Base-by-base conservation (phyloP, 2,329 filamentous ascomycete species). In the Onygenales sp. region DNA sequence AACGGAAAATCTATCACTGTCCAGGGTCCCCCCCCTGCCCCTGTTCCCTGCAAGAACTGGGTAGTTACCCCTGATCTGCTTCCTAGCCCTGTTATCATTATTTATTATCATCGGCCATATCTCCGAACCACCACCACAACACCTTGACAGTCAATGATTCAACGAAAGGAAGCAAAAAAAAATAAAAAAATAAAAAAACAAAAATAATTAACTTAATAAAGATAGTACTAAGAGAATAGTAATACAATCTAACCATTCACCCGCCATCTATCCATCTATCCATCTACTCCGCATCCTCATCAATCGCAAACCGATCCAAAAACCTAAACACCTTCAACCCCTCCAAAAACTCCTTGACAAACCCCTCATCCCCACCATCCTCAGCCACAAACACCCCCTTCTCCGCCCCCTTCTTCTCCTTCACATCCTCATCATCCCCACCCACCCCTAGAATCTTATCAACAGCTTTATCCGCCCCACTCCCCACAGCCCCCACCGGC, bases 251-350 rank as follows among this genome's bases (percentile, higher is more conserved):
- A 39, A 3, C 27, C 43, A 4, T 11, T 3, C 4, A 31, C 10
- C 31, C 6, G 21, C n/a, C 14, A 5, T 7, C n/a, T 2, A 27
- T 32, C 21, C 32, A 45, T 7, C 31, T 32, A 14, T 32, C 11
- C n/a, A 45, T 14, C 33, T 9, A 21, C 10, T 47, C 13, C 9
- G 51, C 42, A 42, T 56, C 43, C 42, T 68, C 55, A 59, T 87
- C 84, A 57, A 81, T 47, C 1, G 82, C 73, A 61, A 85, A 87
- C 2, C 84, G 75, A 56, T 81, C 77, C 36, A 83, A 71, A 61
- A 87, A 87, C 71, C 81, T 85, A 58, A 85, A 88, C 2, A 70
- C 78, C 54, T 73, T 74, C 60, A 88, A 68, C 0, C 84, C 85
- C 2, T 78, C 74, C 67, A 78, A 74, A n/a, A 87, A 62, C 1